phyloP scores from a whole-genome alignment of 192 early-diverging fungal genomes.

The Coemansia sp. region DNA sequence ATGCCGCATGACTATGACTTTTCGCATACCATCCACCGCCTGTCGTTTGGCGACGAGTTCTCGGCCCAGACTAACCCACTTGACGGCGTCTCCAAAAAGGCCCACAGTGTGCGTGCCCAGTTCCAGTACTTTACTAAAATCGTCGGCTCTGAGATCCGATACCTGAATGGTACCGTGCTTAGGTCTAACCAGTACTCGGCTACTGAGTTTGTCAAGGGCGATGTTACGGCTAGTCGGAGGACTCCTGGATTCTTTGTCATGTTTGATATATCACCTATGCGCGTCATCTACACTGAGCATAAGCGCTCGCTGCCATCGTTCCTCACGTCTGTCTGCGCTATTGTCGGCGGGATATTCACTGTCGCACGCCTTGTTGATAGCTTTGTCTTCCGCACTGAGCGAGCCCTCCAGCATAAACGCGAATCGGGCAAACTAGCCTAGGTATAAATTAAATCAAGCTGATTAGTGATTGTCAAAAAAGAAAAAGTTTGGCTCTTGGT shows the following conservation, averaged over 20 bases:
- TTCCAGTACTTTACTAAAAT: constrained; percentile 97
- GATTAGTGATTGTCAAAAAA: constrained; percentile 22
- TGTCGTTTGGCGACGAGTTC: constrained; percentile 75
- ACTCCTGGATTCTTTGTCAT: constrained; percentile 85
- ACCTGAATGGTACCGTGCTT: constrained; percentile 67
- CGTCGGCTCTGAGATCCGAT: constrained; percentile 82
- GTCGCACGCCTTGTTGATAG: constrained; percentile 90
- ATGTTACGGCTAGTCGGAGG: constrained; percentile 4
- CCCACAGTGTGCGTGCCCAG: constrained; percentile 60
- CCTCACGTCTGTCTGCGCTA: constrained; percentile 87
- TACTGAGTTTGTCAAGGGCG: constrained; percentile 71
- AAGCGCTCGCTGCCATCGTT: constrained; percentile 85
- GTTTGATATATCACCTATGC: constrained; percentile 97
- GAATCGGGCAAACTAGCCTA: constrained; percentile 74
- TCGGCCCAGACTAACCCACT: constrained; percentile 64
- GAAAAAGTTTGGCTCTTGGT: constrained; percentile 18
- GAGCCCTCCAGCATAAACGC: constrained; percentile 72
- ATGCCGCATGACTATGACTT: constrained; percentile 70
- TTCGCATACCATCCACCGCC: constrained; percentile 76
- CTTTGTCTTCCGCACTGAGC: constrained; percentile 86
- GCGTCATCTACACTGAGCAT: constrained; percentile 83
- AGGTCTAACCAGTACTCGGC: constrained; percentile 95
- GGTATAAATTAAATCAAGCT: constrained; percentile 2
- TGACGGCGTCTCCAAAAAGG: constrained; percentile 63
- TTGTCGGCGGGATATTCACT: constrained; percentile 95